These are phyloP conservation scores for Vaccinium corymbosum DNA, from an alignment of 148 eudicot species.

Conservation along the genomic window DNA sequence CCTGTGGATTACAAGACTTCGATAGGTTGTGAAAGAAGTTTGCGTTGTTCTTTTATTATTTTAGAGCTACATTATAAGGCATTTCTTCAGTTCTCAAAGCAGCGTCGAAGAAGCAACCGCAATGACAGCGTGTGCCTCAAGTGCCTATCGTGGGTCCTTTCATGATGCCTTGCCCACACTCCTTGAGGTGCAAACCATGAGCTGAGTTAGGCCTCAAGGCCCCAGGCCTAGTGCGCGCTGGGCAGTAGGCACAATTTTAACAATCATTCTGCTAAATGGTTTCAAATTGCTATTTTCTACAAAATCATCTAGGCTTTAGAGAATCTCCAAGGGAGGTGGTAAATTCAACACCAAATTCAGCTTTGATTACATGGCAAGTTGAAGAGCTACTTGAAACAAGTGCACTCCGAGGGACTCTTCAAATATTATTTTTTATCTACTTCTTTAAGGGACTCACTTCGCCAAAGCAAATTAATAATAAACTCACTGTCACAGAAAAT, in stretches of 20 bases:
- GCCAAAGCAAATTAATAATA: no score
- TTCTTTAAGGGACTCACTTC: no score
- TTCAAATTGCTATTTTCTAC: neutral
- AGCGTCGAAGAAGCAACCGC: neutral
- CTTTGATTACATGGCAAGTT: no score
- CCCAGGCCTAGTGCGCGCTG: no score
- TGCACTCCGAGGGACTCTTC: no score
- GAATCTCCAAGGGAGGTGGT: no score
- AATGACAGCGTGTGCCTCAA: neutral
- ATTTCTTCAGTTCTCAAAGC: neutral
- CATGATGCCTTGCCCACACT: neutral
- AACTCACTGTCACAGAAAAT: no score
- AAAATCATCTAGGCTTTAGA: neutral
- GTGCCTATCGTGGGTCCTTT: neutral
- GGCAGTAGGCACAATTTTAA: neutral
- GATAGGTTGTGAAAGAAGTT: neutral
- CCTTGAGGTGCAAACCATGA: neutral
- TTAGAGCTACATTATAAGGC: neutral
- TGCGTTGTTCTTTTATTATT: neutral
- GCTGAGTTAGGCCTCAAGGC: neutral
- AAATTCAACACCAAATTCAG: neutral
- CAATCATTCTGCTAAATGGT: neutral
- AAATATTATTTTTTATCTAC: no score
- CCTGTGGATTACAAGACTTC: neutral
- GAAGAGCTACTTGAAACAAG: no score